Conservation (phyloP, 2,329 filamentous ascomycete species). For the Cladobotryum mycophilum region DNA sequence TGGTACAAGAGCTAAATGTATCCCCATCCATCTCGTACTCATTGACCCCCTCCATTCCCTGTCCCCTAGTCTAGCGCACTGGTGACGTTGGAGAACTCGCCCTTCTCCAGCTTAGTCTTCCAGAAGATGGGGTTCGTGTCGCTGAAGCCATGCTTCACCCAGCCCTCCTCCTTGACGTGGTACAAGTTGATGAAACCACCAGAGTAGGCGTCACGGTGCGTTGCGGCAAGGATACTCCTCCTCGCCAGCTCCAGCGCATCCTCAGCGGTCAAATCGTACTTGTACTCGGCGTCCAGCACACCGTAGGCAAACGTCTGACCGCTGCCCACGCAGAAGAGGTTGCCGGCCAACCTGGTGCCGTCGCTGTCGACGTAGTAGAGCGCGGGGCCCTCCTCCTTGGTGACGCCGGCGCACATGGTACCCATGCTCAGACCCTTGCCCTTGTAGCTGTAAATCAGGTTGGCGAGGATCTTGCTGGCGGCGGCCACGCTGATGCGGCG, state of each 20-base stretch:
- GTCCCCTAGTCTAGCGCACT: conserved; percentile 54
- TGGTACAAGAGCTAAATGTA: not conserved
- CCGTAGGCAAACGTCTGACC: conserved; percentile 99
- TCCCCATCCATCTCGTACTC: not conserved
- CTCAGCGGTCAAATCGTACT: conserved; percentile 78
- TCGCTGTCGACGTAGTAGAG: conserved; percentile 97
- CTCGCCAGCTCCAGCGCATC: conserved; percentile 87
- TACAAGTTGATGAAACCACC: conserved; percentile 98
- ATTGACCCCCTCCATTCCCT: not conserved
- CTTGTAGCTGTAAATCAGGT: conserved; percentile 98
- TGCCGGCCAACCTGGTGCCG: conserved; percentile 84
- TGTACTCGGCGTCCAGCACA: conserved; percentile 93
- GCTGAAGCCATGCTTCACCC: conserved; percentile 97
- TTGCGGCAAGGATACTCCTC: conserved; percentile 90
- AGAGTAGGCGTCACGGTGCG: conserved; percentile 96
- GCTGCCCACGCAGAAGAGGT: conserved; percentile 96
- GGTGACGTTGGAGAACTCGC: conserved; percentile 95
- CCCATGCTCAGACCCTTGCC: conserved; percentile 98
- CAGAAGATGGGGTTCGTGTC: conserved; percentile 99
- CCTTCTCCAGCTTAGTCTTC: conserved; percentile 97
- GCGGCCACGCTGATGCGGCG: conserved; percentile 96
- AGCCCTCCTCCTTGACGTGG: conserved; percentile 97
- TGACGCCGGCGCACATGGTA: conserved; percentile 98
- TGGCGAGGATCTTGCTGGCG: conserved; percentile 96
- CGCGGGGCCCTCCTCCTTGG: conserved; percentile 88